Evolutionary conservation across 208 protist species (phyloP).

Genomic region (Lotmaria passim): DNA sequence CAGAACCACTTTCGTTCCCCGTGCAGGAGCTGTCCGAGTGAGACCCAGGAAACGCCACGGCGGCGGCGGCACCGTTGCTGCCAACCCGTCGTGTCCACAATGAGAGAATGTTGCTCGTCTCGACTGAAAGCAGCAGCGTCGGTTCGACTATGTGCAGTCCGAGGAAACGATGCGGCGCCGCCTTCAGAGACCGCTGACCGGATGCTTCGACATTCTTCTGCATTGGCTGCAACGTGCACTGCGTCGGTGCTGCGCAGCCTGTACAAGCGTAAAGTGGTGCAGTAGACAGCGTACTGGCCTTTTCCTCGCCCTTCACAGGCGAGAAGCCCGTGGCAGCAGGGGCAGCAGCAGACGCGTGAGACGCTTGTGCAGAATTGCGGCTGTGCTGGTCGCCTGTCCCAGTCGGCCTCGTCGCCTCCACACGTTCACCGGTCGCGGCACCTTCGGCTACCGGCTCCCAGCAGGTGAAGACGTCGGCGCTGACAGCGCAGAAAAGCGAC

Average conservation of each 20-base stretch:
- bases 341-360: not conserved
- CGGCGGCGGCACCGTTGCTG: no score
- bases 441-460: conserved; percentile 32
- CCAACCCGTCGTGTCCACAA: conserved; percentile 30
- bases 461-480: conserved; percentile 49
- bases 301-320: not conserved
- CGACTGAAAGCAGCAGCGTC: conserved; percentile 28
- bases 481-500: conserved; percentile 35
- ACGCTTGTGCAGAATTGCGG: not conserved
- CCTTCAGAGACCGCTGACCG: not conserved
- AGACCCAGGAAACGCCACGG: not conserved
- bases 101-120: conserved; percentile 44
- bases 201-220: not conserved
- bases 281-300: no score
- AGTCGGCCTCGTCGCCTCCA: no score
- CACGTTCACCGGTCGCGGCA: no score
- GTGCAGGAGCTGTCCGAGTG: not conserved
- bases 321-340: not conserved
- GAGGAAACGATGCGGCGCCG: conserved; percentile 31
- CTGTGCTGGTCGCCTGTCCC: not conserved
- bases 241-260: conserved; percentile 26
- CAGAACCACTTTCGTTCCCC: not conserved
- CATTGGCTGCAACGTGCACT: not conserved
- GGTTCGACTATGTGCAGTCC: conserved; percentile 18
- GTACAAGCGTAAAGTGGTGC: conserved; percentile 33